Percentiles rank a stretch among this genome's conserved stretches.
These are phyloP conservation scores for Gonapodya sp. DNA, from an alignment of 192 early-diverging fungal genomes.

Conservation along the genomic window DNA sequence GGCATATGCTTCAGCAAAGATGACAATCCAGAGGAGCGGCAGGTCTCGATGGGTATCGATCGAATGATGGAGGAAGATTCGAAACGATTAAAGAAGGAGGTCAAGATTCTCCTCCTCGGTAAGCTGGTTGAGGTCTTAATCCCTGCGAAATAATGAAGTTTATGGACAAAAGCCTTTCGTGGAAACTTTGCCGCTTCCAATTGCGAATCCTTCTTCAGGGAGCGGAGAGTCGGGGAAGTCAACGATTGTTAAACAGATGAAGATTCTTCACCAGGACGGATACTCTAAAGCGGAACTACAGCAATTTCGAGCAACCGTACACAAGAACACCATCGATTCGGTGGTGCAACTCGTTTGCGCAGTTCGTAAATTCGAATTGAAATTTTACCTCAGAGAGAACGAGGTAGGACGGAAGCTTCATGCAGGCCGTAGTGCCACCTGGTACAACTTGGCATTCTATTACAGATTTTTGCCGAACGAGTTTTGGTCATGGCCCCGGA, in stretches of 20 bases:
- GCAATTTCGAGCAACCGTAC: slow-evolving; percentile 66
- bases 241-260: slow-evolving; percentile 96
- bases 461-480: background rate
- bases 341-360: slow-evolving; percentile 65
- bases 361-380: slow-evolving; percentile 41
- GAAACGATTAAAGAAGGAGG: slow-evolving; percentile 36
- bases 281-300: slow-evolving; percentile 72
- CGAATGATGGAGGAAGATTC: slow-evolving; percentile 40
- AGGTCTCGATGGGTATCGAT: slow-evolving; percentile 32
- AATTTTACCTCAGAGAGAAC: slow-evolving; percentile 16
- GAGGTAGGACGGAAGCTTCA: slow-evolving; percentile 15
- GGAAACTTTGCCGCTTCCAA: slow-evolving; percentile 5
- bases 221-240: slow-evolving; percentile 92
- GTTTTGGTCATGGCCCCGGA: slow-evolving; percentile 24
- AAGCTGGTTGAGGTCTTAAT: background rate
- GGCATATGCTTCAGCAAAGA: background rate
- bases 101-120: slow-evolving; percentile 40
- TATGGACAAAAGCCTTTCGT: background rate
- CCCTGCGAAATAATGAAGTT: background rate
- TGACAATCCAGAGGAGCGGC: background rate
- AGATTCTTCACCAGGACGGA: slow-evolving; percentile 89
- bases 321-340: slow-evolving; percentile 78
- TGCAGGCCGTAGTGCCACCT: background rate
- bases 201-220: slow-evolving; percentile 27
- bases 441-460: background rate